phyloP scores from a whole-genome alignment of 108 stramenopile genomes.

The Cylindrotheca fusiformis region DNA sequence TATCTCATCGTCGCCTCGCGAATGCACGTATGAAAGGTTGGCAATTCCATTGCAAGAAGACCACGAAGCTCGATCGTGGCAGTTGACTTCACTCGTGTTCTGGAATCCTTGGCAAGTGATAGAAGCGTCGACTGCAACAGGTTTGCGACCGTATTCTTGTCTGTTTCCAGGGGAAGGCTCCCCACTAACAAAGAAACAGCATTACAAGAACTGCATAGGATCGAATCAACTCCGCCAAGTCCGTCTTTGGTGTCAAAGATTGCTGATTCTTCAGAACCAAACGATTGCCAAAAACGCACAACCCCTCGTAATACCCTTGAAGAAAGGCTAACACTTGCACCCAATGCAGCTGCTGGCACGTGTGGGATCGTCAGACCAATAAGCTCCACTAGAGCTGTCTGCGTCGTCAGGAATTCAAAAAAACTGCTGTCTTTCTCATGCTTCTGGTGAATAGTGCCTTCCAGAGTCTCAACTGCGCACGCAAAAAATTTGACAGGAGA shows the following conservation, averaged over 20 bases:
- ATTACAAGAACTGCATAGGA: constrained; percentile 24
- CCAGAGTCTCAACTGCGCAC: constrained; percentile 38
- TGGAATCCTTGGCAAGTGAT: constrained; percentile 39
- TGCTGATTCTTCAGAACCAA: constrained; percentile 22
- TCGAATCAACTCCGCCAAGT: constrained; percentile 27
- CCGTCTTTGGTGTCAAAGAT: constrained; percentile 32
- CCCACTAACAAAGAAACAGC: constrained; percentile 37
- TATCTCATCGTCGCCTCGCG: constrained; percentile 10
- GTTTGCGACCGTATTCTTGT: constrained; percentile 16
- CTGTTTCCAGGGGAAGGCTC: neutral
- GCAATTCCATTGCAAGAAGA: constrained; percentile 37
- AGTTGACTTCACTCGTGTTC: constrained; percentile 56
- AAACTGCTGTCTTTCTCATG: constrained; percentile 5
- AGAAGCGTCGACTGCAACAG: constrained; percentile 51
- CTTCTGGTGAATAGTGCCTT: constrained; percentile 37
- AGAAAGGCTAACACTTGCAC: constrained; percentile 41
- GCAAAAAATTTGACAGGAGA: constrained; percentile 33
- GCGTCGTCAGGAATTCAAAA: constrained; percentile 36
- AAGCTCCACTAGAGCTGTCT: constrained; percentile 61
- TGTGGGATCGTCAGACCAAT: constrained; percentile 44
- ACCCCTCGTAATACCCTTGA: constrained; percentile 53
- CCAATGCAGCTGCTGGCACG: constrained; percentile 38
- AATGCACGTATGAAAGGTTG: constrained; percentile 26
- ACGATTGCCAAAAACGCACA: constrained; percentile 36
- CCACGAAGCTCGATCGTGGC: constrained; percentile 41